Evolutionary conservation across 2,329 filamentous ascomycete genomes (phyloP), one percentile per base, ranked within the genome.

Genomic region (Aspergillus pseudoterreus): DNA sequence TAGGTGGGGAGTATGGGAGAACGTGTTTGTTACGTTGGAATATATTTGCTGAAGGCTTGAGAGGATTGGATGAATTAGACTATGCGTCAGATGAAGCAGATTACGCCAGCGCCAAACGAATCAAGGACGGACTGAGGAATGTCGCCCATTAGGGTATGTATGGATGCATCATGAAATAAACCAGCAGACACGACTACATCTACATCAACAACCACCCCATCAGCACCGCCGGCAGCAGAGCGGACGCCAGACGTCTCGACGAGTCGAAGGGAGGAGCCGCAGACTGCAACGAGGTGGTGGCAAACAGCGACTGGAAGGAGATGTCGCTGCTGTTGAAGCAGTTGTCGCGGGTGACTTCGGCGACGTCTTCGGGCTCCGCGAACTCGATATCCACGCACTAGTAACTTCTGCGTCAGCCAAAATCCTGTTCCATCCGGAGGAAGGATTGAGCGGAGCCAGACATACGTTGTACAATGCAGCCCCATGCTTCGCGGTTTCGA

Each of bases 301-400:
- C 67, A 77, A 90, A 96, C 58, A 96, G 77, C 57, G 86, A 79
- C 49, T 88, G 81, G 76, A 94, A 92, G 57, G 82, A 81, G 61
- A 96, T 84, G 50, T 89, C 78, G 43, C 82, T 84, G 53, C 86
- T 89, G 76, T 97, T 97, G 78, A 87, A 91, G 79, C 92, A 97
- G 74, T 96, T 96, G 12, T 83, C 80, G 53, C 79, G 76, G 67
- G 88, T 95, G 59, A 96, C 88, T 59, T 86, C 77, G 50, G 76
- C 77, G 45, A 95, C 84, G 66, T 95, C 87, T 63, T 83, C 75
- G 21, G 88, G 88, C 1, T 91, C 88, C 44, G 86, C 89, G 62
- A 97, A 95, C 43, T 87, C 92, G 63, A 97, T 95, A 67, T 97
- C 92, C 61, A 95, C 92, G 68, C 94, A 97, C 90, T 96, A 52